Conservation (phyloP, 768 basidiomycete genomes). For the Xerocomellus intermedius region DNA sequence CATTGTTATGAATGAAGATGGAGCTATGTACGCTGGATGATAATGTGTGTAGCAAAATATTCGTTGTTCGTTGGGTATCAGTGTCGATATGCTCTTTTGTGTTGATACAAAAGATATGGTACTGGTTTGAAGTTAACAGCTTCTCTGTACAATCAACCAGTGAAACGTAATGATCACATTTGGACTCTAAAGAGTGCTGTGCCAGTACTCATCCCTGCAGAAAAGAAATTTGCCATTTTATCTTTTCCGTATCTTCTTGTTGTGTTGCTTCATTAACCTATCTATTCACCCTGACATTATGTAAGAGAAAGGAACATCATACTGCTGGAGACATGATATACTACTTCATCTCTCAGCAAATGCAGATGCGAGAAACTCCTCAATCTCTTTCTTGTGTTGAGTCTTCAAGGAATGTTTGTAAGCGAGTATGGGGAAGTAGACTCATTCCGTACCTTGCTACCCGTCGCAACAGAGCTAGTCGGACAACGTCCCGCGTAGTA, state of each 20-base stretch:
- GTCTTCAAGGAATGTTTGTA: constrained; percentile 36
- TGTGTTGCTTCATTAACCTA: too few relatives aligned
- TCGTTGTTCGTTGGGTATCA: too few relatives aligned
- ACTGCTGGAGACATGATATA: not conserved
- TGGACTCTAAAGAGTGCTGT: too few relatives aligned
- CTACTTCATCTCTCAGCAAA: constrained; percentile 39
- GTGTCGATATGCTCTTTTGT: too few relatives aligned
- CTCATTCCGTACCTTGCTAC: constrained; percentile 65
- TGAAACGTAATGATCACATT: too few relatives aligned
- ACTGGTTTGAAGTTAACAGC: too few relatives aligned
- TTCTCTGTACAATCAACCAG: too few relatives aligned
- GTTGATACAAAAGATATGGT: too few relatives aligned
- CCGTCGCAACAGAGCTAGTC: constrained; percentile 88
- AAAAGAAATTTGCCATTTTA: not conserved
- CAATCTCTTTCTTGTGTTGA: constrained; percentile 91
- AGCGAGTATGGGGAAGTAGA: not conserved
- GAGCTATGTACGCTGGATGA: constrained; percentile 50
- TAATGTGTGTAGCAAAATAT: not conserved
- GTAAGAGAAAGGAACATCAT: not conserved
- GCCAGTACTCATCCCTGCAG: not conserved
- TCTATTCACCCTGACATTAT: constrained; percentile 5
- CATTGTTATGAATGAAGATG: constrained; percentile 57
- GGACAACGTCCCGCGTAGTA: constrained; percentile 91
- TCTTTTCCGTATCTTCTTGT: too few relatives aligned
- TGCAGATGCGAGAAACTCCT: constrained; percentile 63